A percentile compares a stretch with the other conserved stretches of the same genome.
These are phyloP conservation scores for Orbilia brochopaga DNA, from an alignment of 2,329 filamentous ascomycete genomes.

Conservation along the genomic window DNA sequence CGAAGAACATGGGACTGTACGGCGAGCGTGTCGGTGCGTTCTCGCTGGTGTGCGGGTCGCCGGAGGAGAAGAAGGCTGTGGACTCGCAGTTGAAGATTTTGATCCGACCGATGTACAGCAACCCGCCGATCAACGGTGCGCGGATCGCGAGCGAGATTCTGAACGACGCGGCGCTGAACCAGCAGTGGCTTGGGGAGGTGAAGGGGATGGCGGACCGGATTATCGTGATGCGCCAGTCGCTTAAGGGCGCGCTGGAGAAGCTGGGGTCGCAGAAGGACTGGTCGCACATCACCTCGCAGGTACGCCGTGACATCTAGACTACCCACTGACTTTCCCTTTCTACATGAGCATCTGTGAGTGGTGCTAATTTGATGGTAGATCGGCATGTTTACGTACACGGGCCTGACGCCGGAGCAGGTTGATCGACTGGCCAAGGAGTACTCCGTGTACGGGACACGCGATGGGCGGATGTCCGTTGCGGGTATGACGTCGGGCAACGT, in stretches of 20 bases:
- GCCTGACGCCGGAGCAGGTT: slow-evolving; percentile 76
- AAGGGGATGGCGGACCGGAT: slow-evolving; percentile 94
- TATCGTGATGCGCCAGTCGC: slow-evolving; percentile 81
- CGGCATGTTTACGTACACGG: slow-evolving; percentile 96
- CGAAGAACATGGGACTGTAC: slow-evolving; percentile 96
- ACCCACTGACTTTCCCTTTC: too few species aligned
- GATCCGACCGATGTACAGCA: slow-evolving; percentile 94
- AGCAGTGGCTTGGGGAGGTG: slow-evolving; percentile 91
- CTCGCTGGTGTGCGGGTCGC: slow-evolving; percentile 86
- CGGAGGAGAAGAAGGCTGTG: slow-evolving; percentile 68
- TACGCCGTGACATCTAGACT: background rate
- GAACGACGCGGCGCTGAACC: slow-evolving; percentile 80
- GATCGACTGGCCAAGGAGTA: slow-evolving; percentile 61
- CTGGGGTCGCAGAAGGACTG: slow-evolving; percentile 86
- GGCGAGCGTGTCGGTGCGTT: slow-evolving; percentile 95
- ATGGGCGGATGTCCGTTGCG: slow-evolving; percentile 83
- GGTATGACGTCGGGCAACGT: slow-evolving; percentile 83
- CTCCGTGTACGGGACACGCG: slow-evolving; percentile 96
- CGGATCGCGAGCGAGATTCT: slow-evolving; percentile 83
- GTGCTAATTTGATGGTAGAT: slow-evolving; percentile 62
- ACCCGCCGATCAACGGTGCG: slow-evolving; percentile 92
- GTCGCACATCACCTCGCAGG: slow-evolving; percentile 95
- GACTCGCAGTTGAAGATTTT: slow-evolving; percentile 89
- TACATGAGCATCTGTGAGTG: background rate
- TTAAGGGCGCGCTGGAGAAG: slow-evolving; percentile 81